A percentile compares a stretch with the other conserved stretches of the same genome.
Evolutionary conservation across 768 basidiomycete genomes (phyloP).

Genomic region (Lentinula sp.): DNA sequence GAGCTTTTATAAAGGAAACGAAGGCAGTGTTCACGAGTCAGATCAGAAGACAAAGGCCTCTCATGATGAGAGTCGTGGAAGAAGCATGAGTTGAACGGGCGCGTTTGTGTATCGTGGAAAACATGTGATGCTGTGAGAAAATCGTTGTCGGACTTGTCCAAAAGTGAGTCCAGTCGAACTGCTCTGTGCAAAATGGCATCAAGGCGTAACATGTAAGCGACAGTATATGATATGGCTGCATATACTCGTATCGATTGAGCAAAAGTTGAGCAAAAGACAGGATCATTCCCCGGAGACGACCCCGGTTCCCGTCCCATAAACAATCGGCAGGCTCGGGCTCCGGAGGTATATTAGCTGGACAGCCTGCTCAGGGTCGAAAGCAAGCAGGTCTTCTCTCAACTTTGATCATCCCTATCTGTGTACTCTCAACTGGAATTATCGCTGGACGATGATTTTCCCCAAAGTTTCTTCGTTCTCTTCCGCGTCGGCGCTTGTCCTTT

Average conservation of each 20-base stretch:
- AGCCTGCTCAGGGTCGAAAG: slow-evolving; percentile 6
- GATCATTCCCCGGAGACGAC: neutral
- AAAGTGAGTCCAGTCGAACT: no score
- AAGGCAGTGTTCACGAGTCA: slow-evolving; percentile 1
- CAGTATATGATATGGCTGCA: no score
- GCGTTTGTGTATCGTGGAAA: neutral
- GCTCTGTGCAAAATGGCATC: no score
- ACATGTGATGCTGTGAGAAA: neutral
- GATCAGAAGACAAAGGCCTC: neutral
- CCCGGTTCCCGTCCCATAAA: neutral
- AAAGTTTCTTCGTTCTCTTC: slow-evolving; percentile 14
- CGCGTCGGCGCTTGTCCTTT: slow-evolving; percentile 14
- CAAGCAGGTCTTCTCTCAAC: slow-evolving; percentile 9
- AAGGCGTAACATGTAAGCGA: no score
- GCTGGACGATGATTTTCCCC: slow-evolving; percentile 29
- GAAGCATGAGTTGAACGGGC: neutral
- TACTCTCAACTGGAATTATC: slow-evolving; percentile 9
- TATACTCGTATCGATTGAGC: no score
- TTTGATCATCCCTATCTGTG: slow-evolving; percentile 10
- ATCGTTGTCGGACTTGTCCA: no score
- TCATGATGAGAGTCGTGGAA: neutral
- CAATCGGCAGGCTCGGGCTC: neutral
- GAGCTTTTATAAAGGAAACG: neutral
- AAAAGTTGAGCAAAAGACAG: no score
- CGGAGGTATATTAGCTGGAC: slow-evolving; percentile 2